A percentile compares a stretch with the other conserved stretches of the same genome.
Evolutionary conservation across 768 basidiomycete genomes (phyloP).

Genomic region (Leccinum arenicola): DNA sequence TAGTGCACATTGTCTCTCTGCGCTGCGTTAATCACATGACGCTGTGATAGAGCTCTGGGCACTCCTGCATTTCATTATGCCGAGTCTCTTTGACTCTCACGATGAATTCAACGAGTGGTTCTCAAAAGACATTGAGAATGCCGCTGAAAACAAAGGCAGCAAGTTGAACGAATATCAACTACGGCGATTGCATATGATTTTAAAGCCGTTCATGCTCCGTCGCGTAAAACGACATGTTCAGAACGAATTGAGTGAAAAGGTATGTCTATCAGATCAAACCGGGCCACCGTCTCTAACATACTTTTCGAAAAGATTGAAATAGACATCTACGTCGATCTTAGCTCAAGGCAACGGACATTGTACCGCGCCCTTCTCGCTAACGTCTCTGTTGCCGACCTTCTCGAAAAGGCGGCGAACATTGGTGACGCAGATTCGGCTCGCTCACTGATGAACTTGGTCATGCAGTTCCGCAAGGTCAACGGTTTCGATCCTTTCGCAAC

Average conservation of each 20-base stretch:
- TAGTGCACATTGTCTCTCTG: neutral
- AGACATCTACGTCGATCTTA: constrained; percentile 92
- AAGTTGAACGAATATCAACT: constrained; percentile 94
- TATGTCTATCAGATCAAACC: constrained; percentile 25
- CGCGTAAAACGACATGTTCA: constrained; percentile 99
- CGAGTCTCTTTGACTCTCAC: constrained; percentile 96
- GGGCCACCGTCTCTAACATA: constrained; percentile 84
- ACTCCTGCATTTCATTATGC: constrained; percentile 99
- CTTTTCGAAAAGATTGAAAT: constrained; percentile 86
- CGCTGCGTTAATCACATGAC: constrained; percentile 1
- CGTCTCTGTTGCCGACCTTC: constrained; percentile 90
- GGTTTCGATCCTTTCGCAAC: neutral
- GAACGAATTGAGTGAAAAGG: constrained; percentile 99
- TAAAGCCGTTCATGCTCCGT: constrained; percentile 98
- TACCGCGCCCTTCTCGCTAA: constrained; percentile 90
- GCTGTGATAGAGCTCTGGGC: constrained; percentile 85
- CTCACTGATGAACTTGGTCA: constrained; percentile 97
- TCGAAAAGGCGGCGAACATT: constrained; percentile 89
- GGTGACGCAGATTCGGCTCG: constrained; percentile 90
- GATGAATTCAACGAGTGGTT: constrained; percentile 99
- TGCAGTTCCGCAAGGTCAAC: constrained; percentile 96
- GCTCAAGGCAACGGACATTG: constrained; percentile 85
- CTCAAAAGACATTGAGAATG: constrained; percentile 98
- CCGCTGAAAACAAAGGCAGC: constrained; percentile 85
- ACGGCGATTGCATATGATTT: constrained; percentile 93